Evolutionary conservation across 768 basidiomycete genomes (phyloP).

Genomic region (Pleurotus cornucopiae): DNA sequence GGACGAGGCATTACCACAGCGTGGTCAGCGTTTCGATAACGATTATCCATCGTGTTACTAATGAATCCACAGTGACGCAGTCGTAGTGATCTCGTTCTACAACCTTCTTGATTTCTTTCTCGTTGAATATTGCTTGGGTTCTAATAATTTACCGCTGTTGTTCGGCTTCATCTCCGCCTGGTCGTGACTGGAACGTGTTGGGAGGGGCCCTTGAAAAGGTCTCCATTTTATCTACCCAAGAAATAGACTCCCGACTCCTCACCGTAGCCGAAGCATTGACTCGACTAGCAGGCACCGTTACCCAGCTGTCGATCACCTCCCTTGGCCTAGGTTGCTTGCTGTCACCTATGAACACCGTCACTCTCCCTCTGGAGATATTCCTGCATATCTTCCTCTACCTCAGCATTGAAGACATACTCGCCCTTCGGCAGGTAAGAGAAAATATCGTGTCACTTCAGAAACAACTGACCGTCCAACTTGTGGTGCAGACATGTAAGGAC

Average conservation of each 20-base stretch:
- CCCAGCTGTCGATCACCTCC: neutral
- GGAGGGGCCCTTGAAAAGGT: neutral
- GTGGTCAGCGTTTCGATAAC: slow-evolving; percentile 11
- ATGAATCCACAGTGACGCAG: neutral
- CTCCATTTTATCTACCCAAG: neutral
- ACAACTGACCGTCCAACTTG: neutral
- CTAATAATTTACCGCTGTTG: neutral
- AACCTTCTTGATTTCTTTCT: neutral
- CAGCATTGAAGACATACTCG: slow-evolving; percentile 35
- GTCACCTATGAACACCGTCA: slow-evolving; percentile 9
- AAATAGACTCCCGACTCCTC: neutral
- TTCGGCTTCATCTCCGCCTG: neutral
- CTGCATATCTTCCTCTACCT: slow-evolving; percentile 39
- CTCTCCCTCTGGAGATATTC: slow-evolving; percentile 47
- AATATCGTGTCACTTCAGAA: neutral
- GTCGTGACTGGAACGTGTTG: neutral
- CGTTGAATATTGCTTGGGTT: neutral
- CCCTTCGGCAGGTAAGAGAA: slow-evolving; percentile 40
- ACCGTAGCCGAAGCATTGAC: neutral
- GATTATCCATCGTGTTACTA: slow-evolving; percentile 6
- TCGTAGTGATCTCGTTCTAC: too few species aligned
- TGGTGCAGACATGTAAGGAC: slow-evolving; percentile 39
- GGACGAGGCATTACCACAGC: neutral
- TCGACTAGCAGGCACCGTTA: neutral
- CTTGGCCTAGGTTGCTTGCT: neutral